These are phyloP conservation scores for Ascosphaera aggregata DNA, from an alignment of 2,329 filamentous ascomycete species.

Conservation along the genomic window DNA sequence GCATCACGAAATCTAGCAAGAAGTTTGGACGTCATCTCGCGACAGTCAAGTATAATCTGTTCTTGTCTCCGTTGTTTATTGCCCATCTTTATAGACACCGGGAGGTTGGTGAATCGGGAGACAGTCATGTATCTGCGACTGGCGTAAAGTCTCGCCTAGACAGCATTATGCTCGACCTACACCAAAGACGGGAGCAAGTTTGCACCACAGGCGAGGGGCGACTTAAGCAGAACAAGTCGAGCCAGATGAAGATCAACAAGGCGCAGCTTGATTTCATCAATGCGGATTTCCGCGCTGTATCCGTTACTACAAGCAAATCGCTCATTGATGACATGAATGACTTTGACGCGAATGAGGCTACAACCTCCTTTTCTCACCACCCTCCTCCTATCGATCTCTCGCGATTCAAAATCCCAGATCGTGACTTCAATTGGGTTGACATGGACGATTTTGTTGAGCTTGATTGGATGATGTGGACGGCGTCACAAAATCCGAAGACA, in stretches of 20 bases:
- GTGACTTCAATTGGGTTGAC: slow-evolving; percentile 91
- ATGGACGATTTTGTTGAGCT: slow-evolving; percentile 99
- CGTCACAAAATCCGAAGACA: slow-evolving; percentile 62
- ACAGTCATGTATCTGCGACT: slow-evolving; percentile 61
- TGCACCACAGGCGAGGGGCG: slow-evolving; percentile 55
- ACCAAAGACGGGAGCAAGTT: slow-evolving; percentile 84
- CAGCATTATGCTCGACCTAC: slow-evolving; percentile 91
- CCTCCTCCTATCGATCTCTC: slow-evolving; percentile 40
- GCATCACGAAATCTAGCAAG: slow-evolving; percentile 88
- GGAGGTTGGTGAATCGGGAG: slow-evolving; percentile 64
- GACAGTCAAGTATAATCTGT: slow-evolving; percentile 94
- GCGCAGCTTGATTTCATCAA: slow-evolving; percentile 80
- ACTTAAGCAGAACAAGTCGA: slow-evolving; percentile 58
- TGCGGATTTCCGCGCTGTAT: slow-evolving; percentile 81
- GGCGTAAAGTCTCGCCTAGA: slow-evolving; percentile 92
- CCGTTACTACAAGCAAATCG: slow-evolving; percentile 66
- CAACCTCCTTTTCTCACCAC: slow-evolving; percentile 30
- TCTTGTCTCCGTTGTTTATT: slow-evolving; percentile 79
- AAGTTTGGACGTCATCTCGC: slow-evolving; percentile 92
- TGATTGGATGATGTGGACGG: slow-evolving; percentile 82
- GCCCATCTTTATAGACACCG: slow-evolving; percentile 99
- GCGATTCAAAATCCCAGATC: slow-evolving; percentile 83
- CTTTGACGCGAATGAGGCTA: slow-evolving; percentile 33
- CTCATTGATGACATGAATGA: slow-evolving; percentile 50
- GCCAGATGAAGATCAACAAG: slow-evolving; percentile 85